These are phyloP conservation scores for Mallotus repandus DNA, from an alignment of 441 rosid species.

Conservation along the genomic window DNA sequence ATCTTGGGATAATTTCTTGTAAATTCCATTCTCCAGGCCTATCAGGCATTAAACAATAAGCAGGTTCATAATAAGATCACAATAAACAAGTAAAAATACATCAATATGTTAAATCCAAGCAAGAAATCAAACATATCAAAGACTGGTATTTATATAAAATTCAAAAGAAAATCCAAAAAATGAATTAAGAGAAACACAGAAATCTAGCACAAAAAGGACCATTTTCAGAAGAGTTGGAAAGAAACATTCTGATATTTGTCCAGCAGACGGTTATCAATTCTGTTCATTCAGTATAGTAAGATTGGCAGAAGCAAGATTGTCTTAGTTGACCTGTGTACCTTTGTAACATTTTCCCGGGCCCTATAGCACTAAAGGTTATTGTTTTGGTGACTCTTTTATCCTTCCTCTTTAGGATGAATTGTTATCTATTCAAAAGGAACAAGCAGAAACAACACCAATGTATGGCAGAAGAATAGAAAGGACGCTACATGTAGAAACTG, in stretches of 20 bases:
- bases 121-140: background rate
- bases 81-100: background rate
- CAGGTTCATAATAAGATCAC: background rate
- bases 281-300: background rate
- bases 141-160: no score
- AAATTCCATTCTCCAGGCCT: constrained; percentile 30
- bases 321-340: background rate
- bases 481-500: no score
- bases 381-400: background rate
- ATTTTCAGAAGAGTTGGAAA: no score
- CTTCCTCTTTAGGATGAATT: background rate
- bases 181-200: no score
- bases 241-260: no score
- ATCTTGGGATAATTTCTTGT: constrained; percentile 17
- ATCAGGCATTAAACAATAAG: constrained; percentile 10
- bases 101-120: background rate
- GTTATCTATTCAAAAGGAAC: no score
- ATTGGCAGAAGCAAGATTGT: background rate
- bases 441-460: no score
- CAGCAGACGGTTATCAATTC: no score
- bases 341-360: background rate
- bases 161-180: background rate
- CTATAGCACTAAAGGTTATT: background rate
- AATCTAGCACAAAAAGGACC: no score
- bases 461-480: no score